A percentile compares a stretch with the other conserved stretches of the same genome.
Evolutionary conservation across 129 eudicot genomes (phyloP).

Genomic region (Lonicera japonica): DNA sequence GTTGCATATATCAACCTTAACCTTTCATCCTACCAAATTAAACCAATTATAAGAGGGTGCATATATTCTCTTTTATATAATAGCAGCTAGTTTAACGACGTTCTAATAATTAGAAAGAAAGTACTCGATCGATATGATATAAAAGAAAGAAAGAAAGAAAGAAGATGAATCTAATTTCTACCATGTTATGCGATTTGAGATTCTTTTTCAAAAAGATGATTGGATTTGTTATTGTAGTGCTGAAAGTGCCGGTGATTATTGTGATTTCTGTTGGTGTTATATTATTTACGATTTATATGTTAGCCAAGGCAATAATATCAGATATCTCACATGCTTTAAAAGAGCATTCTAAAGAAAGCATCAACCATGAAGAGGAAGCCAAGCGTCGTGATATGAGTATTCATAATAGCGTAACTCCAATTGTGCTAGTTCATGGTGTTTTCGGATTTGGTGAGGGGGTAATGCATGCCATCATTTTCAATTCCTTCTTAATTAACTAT

Average conservation of each 20-base stretch:
- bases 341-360: not conserved
- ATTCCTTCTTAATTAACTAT: too few species aligned
- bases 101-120: too few species aligned
- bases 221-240: not conserved
- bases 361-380: not conserved
- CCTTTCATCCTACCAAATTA: too few species aligned
- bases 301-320: not conserved
- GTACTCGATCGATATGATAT: too few species aligned
- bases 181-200: not conserved
- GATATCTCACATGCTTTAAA: not conserved
- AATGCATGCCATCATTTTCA: too few species aligned
- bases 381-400: not conserved
- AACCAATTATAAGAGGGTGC: too few species aligned
- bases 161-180: not conserved
- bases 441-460: not conserved
- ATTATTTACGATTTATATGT: too few species aligned
- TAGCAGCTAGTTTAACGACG: too few species aligned
- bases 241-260: not conserved
- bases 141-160: not conserved
- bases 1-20: too few species aligned
- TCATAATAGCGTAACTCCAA: not conserved
- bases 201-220: not conserved
- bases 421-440: conserved; percentile 1
- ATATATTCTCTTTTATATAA: too few species aligned
- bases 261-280: not conserved